Evolutionary conservation across 1,139 yeast species (phyloP).

Genomic region (Candida sp.): DNA sequence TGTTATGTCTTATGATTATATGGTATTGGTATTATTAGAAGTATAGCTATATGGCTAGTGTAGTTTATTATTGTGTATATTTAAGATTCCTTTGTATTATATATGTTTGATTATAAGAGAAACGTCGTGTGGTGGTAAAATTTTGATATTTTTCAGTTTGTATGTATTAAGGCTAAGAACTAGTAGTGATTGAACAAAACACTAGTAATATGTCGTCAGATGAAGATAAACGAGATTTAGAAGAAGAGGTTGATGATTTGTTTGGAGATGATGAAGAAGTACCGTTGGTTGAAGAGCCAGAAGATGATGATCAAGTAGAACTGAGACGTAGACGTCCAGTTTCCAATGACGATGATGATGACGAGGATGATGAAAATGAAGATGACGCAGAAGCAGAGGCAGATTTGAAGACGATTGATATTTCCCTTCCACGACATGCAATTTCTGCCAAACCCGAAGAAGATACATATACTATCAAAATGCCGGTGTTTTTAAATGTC

Average conservation of each 20-base stretch:
- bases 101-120: background rate
- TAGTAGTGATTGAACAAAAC: too few relatives aligned
- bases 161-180: too few relatives aligned
- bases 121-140: background rate
- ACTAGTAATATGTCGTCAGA: slow-evolving; percentile 8
- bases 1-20: background rate
- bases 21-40: background rate
- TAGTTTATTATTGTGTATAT: background rate
- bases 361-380: slow-evolving; percentile 21
- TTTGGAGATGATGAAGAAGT: slow-evolving; percentile 49
- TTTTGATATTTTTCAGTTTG: background rate
- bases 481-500: slow-evolving; percentile 79
- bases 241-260: slow-evolving; percentile 39
- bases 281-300: slow-evolving; percentile 10
- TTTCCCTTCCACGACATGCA: slow-evolving; percentile 76
- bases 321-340: slow-evolving; percentile 15
- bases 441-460: slow-evolving; percentile 39
- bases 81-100: background rate
- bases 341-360: slow-evolving; percentile 11
- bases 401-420: slow-evolving; percentile 49
- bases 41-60: background rate
- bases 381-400: slow-evolving; percentile 28
- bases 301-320: slow-evolving; percentile 11
- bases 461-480: slow-evolving; percentile 55
- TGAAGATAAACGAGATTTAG: slow-evolving; percentile 8